Evolutionary conservation across 192 early-diverging fungal genomes (phyloP), one percentile per base, ranked within the genome.

Genomic region (Coemansia sp.): DNA sequence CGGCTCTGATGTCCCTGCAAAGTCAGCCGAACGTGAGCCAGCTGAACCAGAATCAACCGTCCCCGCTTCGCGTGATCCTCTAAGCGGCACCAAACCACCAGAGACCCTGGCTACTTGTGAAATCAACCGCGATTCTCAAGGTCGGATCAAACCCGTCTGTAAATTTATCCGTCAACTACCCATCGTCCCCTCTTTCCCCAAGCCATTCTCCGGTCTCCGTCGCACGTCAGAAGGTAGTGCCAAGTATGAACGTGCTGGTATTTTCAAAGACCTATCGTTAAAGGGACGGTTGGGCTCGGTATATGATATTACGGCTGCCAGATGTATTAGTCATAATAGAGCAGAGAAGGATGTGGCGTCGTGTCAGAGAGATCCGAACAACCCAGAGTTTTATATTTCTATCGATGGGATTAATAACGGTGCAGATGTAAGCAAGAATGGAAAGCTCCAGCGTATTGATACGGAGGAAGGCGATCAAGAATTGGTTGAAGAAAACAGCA

Each of bases 311-410:
- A 22, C 74, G 0, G 68, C 67, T 1, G 79, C 64, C 3, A 65
- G 72, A 8, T 82, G 79, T 28, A 68, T 82, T 36, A 82, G 79
- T 28, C 79, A 82, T 22, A 76, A 75, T 20, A 35, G 79, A 11
- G 39, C 48, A 5, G 45, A 66, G 22, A 41, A 51, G 11, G 74
- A 82, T 14, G 39, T 82, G 12, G 74, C 79, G 2, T 71, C 68
- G 36, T 82, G 79, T 72, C 79, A 82, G 66, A 55, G 72, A 9
- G 74, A 82, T 36, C 79, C 74, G 8, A 82, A 76, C 28, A 82
- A 54, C 51, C 79, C 79, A 9, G 79, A 82, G 66, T 82, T 82
- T 38, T 64, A 63, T 14, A 63, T 82, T 28, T 64, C 74, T 3
- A 74, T 82, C 36, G 79, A 82, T 53, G 79, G 79, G 0, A 6